Evolutionary conservation across 257 asterid species (phyloP), one percentile per base, ranked within the genome.

Genomic region (Cruciata laevipes): DNA sequence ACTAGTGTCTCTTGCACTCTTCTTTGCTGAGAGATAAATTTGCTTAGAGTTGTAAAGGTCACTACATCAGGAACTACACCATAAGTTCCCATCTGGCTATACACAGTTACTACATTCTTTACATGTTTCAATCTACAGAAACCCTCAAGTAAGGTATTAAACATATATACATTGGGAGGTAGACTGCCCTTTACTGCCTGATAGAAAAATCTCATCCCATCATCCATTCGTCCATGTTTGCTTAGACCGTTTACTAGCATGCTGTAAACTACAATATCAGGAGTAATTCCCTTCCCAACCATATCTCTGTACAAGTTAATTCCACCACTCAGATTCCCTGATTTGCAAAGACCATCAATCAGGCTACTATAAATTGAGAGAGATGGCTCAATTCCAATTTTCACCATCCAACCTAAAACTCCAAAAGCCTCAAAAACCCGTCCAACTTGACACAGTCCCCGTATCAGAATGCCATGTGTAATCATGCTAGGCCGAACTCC

Each of bases 61-160:
- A 74, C 78, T 58, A 74, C 24, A 76, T 82, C 83, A 4, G 86
- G 83, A 18, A 33, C 27, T 74, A 76, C 66, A 55, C 73, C 71
- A 8, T 71, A 71, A 27, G 44, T 38, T 37, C 51, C 44, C 80
- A 82, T 82, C 56, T 66, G 77, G 11, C 37, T 71, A 31, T 76
- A 79, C 57, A 82, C 40, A 16, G 69, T 66, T 61, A 69, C 73
- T 14, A 63, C 72, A 62, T 67, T 40, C 42, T 74, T 75, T 16
- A 74, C 57, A 58, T 32, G 76, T 69, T 74, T 82, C 56, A 76
- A 63, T 74, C 74, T 72, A 73, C 82, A 71, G 66, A 72, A 82
- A 23, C 86, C 83, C 33, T 79, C 82, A 38, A 82, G 62, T 77
- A 82, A 72, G 33, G 78, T 63, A 66, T 82, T 82, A 65, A 76